Evolutionary conservation across 495 filamentous ascomycete genomes (phyloP).

Genomic region (Neurospora discreta): DNA sequence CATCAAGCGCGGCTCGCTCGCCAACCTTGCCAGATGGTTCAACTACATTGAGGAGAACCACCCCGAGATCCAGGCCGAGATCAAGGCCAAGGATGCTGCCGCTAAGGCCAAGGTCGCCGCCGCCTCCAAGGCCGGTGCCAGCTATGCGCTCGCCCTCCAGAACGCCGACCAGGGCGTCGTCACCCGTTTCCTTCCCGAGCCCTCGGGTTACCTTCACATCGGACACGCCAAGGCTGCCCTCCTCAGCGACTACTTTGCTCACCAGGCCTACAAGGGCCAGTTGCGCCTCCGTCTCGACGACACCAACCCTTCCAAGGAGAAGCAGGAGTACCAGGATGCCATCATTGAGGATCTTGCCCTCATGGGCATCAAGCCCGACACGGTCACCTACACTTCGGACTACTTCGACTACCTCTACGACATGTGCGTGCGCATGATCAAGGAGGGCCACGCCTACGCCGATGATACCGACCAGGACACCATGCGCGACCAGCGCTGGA

Average conservation of each 20-base stretch:
- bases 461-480: conserved; percentile 82
- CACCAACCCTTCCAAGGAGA: conserved; percentile 89
- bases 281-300: conserved; percentile 83
- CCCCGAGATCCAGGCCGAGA: conserved; percentile 49
- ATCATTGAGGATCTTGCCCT: conserved; percentile 77
- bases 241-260: conserved; percentile 88
- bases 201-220: conserved; percentile 89
- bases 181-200: conserved; percentile 90
- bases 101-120: conserved; percentile 61
- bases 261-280: conserved; percentile 75
- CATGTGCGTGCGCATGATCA: conserved; percentile 65
- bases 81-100: conserved; percentile 46
- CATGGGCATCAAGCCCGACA: conserved; percentile 79
- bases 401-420: conserved; percentile 86
- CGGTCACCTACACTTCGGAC: conserved; percentile 69
- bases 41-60: conserved; percentile 71
- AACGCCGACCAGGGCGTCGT: conserved; percentile 89
- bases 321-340: conserved; percentile 80
- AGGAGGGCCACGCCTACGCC: conserved; percentile 75
- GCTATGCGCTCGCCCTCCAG: conserved; percentile 80
- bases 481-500: conserved; percentile 70
- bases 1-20: conserved; percentile 64
- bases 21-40: conserved; percentile 83
- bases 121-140: conserved; percentile 71
- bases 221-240: conserved; percentile 90